These are phyloP conservation scores for Murraya koenigii DNA, from an alignment of 345 rosid species.

Conservation along the genomic window DNA sequence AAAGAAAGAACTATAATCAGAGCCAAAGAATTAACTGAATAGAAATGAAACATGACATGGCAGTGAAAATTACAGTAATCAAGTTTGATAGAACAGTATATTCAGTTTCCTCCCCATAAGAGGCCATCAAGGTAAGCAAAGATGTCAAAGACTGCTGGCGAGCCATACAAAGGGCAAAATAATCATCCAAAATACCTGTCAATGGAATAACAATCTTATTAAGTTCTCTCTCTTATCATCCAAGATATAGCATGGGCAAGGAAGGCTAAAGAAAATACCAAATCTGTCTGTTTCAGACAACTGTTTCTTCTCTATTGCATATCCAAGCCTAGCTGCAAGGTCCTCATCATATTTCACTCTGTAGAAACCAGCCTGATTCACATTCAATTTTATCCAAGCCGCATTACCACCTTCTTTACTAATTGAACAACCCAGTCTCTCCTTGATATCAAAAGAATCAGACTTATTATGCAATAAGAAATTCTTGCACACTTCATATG, in stretches of 20 bases:
- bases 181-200: slow-evolving; percentile 88
- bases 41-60: slow-evolving; percentile 9
- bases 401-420: slow-evolving; percentile 16
- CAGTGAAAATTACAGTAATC: slow-evolving; percentile 53
- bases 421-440: slow-evolving; percentile 34
- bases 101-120: slow-evolving; percentile 76
- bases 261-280: slow-evolving; percentile 40
- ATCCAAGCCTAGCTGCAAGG: slow-evolving; percentile 70
- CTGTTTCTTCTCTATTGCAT: slow-evolving; percentile 63
- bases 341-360: slow-evolving; percentile 86
- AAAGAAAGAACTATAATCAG: slow-evolving; percentile 28
- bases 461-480: slow-evolving; percentile 71
- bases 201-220: slow-evolving; percentile 10
- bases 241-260: slow-evolving; percentile 8
- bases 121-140: slow-evolving; percentile 72
- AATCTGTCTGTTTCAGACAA: slow-evolving; percentile 75
- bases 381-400: slow-evolving; percentile 79
- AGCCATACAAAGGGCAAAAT: slow-evolving; percentile 93
- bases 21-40: not conserved
- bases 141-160: slow-evolving; percentile 73
- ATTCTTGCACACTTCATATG: slow-evolving; percentile 64
- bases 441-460: slow-evolving; percentile 44
- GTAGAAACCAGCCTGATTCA: slow-evolving; percentile 86
- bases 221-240: slow-evolving; percentile 11
- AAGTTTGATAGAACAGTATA: slow-evolving; percentile 84